Evolutionary conservation across 768 basidiomycete species (phyloP).

Genomic region (Strobilomyces confusus): DNA sequence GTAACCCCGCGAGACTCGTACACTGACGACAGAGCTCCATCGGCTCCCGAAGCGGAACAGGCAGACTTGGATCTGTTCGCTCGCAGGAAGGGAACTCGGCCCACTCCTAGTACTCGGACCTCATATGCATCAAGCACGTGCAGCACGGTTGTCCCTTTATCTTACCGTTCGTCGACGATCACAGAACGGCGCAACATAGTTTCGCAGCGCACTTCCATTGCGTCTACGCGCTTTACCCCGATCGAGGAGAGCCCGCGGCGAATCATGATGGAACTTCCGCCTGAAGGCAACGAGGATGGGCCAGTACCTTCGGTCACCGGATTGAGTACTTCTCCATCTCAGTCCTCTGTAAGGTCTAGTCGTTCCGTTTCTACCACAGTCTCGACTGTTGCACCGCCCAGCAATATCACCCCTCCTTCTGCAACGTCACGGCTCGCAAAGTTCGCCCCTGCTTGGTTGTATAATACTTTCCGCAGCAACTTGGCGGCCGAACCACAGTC

Average conservation of each 20-base stretch:
- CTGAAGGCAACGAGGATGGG: constrained; percentile 34
- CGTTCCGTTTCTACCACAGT: constrained; percentile 44
- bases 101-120: constrained; percentile 29
- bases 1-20: constrained; percentile 33
- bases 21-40: constrained; percentile 34
- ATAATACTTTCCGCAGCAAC: constrained; percentile 67
- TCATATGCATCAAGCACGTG: constrained; percentile 40
- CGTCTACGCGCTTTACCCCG: constrained; percentile 47
- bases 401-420: constrained; percentile 22
- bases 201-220: constrained; percentile 48
- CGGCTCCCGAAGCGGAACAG: constrained; percentile 59
- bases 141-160: constrained; percentile 33
- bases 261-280: constrained; percentile 48
- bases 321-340: constrained; percentile 62
- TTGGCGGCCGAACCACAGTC: constrained; percentile 47
- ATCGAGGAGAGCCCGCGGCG: constrained; percentile 70
- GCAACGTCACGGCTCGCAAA: constrained; percentile 45
- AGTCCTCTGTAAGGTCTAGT: constrained; percentile 56
- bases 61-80: constrained; percentile 73
- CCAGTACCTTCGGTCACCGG: constrained; percentile 32
- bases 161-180: constrained; percentile 31
- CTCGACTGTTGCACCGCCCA: constrained; percentile 19
- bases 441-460: constrained; percentile 73
- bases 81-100: constrained; percentile 38
- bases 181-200: constrained; percentile 38